Base-by-base conservation (phyloP, 2,329 filamentous ascomycete genomes). In the Rutstroemia sp. region DNA sequence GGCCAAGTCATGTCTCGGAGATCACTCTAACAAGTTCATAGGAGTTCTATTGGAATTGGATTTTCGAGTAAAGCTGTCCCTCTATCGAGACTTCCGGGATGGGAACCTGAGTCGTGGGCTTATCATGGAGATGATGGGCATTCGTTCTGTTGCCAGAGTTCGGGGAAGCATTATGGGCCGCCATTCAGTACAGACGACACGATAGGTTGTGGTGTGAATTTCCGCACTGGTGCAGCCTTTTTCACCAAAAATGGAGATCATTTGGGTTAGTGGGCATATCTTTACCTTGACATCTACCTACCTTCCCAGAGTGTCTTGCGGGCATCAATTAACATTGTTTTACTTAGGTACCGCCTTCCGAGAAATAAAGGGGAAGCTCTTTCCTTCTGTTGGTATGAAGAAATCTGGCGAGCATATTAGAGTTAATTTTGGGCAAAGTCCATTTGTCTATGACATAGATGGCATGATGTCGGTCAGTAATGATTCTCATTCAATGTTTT, bases 391-490 rank as follows among this genome's bases (percentile, higher is more conserved):
- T 23, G 83, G 84, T n/a, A 73, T 88, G 52, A 87, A 86, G 67
- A 84, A 80, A 66, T 70, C 77, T 0, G 81, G 82, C 46, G 84
- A 87, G 65, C 77, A 82, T 62, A 69, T 87, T 57, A 72, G 76
- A 58, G 80, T 77, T 62, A 88, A 88, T 66, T 87, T 88, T 72
- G 84, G 84, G 48, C 82, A 86, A 70, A 81, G 79, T 53, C 87
- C 88, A 3, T 97, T 97, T 70, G 79, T 89, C 46, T 99, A 87
- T 73, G 89, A 96, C 69, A 97, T 99, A 64, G 89, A 96, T 71
- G 81, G 82, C 58, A 82, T 94, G 78, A 86, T 96, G 75, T 80
- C 80, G 76, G 88, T 88, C 78, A 66, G 80, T 73, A 54, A 51
- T 38, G 30, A 17, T 38, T 27, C 34, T 17, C 30, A n/a, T 12